phyloP scores from a whole-genome alignment of 164 flowering plant genomes.

The Berberis vulgaris region DNA sequence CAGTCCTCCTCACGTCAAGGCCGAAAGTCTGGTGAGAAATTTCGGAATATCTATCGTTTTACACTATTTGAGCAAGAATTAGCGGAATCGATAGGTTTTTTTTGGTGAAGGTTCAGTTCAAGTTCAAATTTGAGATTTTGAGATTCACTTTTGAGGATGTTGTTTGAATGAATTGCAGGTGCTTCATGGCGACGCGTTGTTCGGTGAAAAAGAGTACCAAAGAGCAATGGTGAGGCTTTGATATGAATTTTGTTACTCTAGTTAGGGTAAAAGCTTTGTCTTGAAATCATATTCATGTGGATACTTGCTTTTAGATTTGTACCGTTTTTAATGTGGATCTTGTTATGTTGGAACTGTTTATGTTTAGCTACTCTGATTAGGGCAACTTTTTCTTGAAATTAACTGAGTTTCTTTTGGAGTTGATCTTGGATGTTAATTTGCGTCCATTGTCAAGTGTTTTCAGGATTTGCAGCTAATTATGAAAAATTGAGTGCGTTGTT shows the following conservation, averaged over 20 bases:
- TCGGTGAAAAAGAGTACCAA: constrained; percentile 65
- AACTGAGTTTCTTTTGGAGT: not conserved
- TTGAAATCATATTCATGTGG: too few relatives aligned
- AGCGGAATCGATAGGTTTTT: not conserved
- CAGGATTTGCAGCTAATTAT: not conserved
- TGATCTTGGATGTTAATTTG: not conserved
- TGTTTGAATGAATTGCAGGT: constrained; percentile 33
- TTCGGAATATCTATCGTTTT: not conserved
- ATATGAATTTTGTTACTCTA: not conserved
- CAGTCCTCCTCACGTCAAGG: constrained; percentile 56
- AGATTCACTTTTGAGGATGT: not conserved
- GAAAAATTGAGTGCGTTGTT: not conserved
- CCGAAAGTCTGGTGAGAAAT: constrained; percentile 57
- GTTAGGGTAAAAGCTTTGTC: too few relatives aligned
- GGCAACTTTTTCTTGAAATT: too few relatives aligned
- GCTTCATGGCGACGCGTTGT: constrained; percentile 77
- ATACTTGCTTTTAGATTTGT: too few relatives aligned
- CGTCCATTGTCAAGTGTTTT: not conserved
- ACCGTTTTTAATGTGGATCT: too few relatives aligned
- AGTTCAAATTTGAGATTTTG: not conserved
- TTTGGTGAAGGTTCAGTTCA: not conserved
- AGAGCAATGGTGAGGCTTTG: constrained; percentile 58
- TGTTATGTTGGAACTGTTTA: not conserved
- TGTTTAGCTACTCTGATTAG: too few relatives aligned
- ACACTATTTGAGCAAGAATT: not conserved